A percentile compares a stretch with the other conserved stretches of the same genome.
These are phyloP conservation scores for Microdochium nivale DNA, from an alignment of 2,329 filamentous ascomycete genomes.

Conservation along the genomic window DNA sequence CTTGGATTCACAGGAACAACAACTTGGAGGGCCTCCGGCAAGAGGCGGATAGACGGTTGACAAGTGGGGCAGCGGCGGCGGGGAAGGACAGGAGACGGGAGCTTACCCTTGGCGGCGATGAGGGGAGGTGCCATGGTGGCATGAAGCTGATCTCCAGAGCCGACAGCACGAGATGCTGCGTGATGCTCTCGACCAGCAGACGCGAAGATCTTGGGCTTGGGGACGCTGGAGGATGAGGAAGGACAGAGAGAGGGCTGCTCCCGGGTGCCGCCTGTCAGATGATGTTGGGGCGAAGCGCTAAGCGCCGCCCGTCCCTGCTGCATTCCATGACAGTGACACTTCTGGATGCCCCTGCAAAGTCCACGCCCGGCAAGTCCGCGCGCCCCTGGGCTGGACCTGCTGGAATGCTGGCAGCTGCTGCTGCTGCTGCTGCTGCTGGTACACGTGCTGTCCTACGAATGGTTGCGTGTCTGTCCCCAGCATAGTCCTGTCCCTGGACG, in stretches of 20 bases:
- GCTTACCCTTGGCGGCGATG: slow-evolving; percentile 28
- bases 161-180: no score
- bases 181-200: no score
- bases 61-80: neutral
- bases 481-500: no score
- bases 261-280: neutral
- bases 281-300: neutral
- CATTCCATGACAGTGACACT: neutral
- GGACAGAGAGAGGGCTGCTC: neutral
- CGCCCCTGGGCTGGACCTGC: no score
- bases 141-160: neutral
- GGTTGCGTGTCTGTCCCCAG: no score
- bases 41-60: slow-evolving; percentile 3
- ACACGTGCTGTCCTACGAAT: no score
- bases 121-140: slow-evolving; percentile 25
- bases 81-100: neutral
- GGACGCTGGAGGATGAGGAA: neutral
- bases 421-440: no score
- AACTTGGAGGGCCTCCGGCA: neutral
- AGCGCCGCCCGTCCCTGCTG: neutral
- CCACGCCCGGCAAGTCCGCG: no score
- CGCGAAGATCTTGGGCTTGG: neutral
- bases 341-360: neutral
- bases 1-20: slow-evolving; percentile 11
- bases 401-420: no score